Evolutionary conservation across 1,139 yeast genomes (phyloP).

Genomic region (Saccharomyces hybrid): DNA sequence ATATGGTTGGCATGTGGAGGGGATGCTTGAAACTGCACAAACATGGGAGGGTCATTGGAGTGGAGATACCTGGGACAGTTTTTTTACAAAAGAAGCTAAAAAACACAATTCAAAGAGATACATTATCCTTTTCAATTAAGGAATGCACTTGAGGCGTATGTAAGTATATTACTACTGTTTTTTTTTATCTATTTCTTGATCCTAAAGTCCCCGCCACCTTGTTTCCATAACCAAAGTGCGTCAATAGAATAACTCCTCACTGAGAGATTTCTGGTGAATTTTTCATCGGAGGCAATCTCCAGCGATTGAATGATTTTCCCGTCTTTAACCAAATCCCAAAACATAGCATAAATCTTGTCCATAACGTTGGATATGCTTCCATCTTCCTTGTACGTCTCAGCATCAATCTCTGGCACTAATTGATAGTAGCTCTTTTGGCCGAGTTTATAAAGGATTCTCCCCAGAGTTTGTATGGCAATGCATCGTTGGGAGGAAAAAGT

Average conservation of each 20-base stretch:
- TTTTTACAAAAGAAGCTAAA: not conserved
- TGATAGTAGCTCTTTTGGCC: slow-evolving; percentile 51
- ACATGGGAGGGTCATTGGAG: not conserved
- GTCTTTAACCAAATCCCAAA: slow-evolving; percentile 65
- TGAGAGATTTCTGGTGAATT: slow-evolving; percentile 56
- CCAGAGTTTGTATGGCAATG: slow-evolving; percentile 78
- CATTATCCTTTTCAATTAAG: slow-evolving; percentile 5
- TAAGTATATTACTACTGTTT: not conserved
- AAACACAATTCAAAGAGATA: not conserved
- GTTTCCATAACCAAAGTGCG: slow-evolving; percentile 88
- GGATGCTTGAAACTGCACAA: not conserved
- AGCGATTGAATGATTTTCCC: slow-evolving; percentile 64
- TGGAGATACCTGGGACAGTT: not conserved
- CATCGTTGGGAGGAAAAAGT: slow-evolving; percentile 79
- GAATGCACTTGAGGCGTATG: slow-evolving; percentile 7
- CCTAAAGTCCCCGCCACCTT: slow-evolving; percentile 55
- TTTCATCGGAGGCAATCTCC: slow-evolving; percentile 67
- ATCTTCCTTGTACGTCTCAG: slow-evolving; percentile 36
- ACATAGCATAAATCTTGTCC: slow-evolving; percentile 41
- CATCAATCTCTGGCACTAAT: slow-evolving; percentile 40
- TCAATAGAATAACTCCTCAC: slow-evolving; percentile 84
- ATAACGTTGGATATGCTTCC: slow-evolving; percentile 34
- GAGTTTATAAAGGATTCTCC: slow-evolving; percentile 75
- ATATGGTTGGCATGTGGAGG: not conserved
- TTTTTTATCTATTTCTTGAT: slow-evolving; percentile 7